Evolutionary conservation across 257 asterid species (phyloP).

Genomic region (Gentiana macrophylla): DNA sequence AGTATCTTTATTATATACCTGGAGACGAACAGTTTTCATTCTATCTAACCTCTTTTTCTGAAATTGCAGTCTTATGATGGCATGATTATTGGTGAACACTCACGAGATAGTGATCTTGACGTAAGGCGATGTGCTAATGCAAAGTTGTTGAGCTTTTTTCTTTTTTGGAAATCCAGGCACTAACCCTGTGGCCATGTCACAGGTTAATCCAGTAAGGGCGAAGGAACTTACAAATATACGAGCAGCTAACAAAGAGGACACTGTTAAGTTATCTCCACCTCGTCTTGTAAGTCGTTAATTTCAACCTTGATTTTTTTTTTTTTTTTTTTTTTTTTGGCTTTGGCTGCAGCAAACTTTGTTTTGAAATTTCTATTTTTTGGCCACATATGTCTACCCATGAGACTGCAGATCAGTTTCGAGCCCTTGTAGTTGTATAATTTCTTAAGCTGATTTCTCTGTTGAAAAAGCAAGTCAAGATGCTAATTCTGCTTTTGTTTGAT

Average conservation of each 20-base stretch:
- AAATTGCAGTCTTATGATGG: constrained; percentile 87
- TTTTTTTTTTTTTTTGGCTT: not conserved
- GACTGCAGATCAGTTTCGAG: no score
- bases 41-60: constrained; percentile 4
- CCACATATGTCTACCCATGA: no score
- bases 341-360: no score
- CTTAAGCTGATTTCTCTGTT: no score
- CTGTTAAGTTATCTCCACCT: constrained; percentile 90
- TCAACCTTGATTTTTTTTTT: not conserved
- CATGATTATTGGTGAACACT: constrained; percentile 97
- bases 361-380: no score
- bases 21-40: no score
- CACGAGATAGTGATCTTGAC: constrained; percentile 95
- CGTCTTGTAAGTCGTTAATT: constrained; percentile 55
- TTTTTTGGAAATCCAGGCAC: constrained; percentile 1
- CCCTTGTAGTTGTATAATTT: no score
- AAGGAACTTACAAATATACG: constrained; percentile 84
- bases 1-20: not conserved
- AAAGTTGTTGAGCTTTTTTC: not conserved
- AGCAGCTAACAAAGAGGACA: constrained; percentile 86
- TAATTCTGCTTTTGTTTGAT: no score
- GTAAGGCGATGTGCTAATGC: constrained; percentile 33
- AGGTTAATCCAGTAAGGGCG: constrained; percentile 84
- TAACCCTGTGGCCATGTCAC: constrained; percentile 19
- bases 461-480: no score